These are phyloP conservation scores for Xeromyces bisporus DNA, from an alignment of 495 filamentous ascomycete species.

Conservation along the genomic window DNA sequence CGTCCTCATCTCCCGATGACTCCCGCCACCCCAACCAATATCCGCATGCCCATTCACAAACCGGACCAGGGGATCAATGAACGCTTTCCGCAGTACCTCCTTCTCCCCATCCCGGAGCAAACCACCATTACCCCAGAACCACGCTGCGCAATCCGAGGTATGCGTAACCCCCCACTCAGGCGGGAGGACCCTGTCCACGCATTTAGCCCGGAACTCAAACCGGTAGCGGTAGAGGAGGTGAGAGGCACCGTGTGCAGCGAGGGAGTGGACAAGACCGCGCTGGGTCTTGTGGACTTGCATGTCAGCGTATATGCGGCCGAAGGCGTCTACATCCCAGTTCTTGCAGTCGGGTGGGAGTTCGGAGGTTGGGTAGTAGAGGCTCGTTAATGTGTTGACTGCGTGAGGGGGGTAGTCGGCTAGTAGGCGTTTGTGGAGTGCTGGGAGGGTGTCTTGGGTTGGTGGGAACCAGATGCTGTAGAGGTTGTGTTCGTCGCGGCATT, in stretches of 20 bases:
- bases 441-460: constrained; percentile 18
- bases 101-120: constrained; percentile 25
- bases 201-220: constrained; percentile 31
- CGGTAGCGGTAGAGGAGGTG: constrained; percentile 28
- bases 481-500: constrained; percentile 37
- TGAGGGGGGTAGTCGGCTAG: constrained; percentile 34
- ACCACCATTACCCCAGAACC: constrained; percentile 39
- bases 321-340: constrained; percentile 28
- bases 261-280: constrained; percentile 21
- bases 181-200: constrained; percentile 23
- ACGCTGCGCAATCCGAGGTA: constrained; percentile 36
- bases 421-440: constrained; percentile 27
- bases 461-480: constrained; percentile 32
- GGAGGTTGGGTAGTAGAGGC: constrained; percentile 25
- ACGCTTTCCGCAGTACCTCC: constrained; percentile 14
- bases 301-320: constrained; percentile 39
- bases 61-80: constrained; percentile 24
- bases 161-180: constrained; percentile 40
- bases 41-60: constrained; percentile 26
- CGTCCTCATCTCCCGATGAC: constrained; percentile 18
- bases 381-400: constrained; percentile 25
- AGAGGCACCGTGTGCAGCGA: constrained; percentile 12
- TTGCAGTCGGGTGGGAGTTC: constrained; percentile 12
- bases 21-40: constrained; percentile 18
- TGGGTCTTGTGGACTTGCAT: constrained; percentile 37